These are phyloP conservation scores for Pythium scleroteichum DNA, from an alignment of 352 stramenopile genomes.

Conservation along the genomic window DNA sequence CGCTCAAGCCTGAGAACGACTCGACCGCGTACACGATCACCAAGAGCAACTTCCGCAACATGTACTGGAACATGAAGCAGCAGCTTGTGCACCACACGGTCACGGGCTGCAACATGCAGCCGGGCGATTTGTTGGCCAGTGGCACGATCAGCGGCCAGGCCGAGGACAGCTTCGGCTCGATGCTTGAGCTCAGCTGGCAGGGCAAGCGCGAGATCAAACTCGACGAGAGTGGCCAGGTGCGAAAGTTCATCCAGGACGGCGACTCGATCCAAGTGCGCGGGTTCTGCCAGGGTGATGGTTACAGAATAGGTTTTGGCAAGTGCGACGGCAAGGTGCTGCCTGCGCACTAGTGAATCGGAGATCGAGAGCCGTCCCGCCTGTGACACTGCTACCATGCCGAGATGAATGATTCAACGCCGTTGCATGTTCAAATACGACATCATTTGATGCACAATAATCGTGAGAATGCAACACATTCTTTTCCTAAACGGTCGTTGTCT, in stretches of 20 bases:
- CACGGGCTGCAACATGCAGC: slow-evolving; percentile 96
- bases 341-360: slow-evolving; percentile 49
- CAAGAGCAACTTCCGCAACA: slow-evolving; percentile 94
- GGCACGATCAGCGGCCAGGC: slow-evolving; percentile 94
- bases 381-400: neutral
- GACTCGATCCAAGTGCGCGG: slow-evolving; percentile 93
- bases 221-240: slow-evolving; percentile 61
- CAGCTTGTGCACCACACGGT: slow-evolving; percentile 97
- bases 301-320: slow-evolving; percentile 94
- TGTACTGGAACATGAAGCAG: slow-evolving; percentile 98
- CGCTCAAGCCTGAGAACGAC: slow-evolving; percentile 63
- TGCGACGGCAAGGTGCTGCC: slow-evolving; percentile 92
- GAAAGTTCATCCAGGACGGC: slow-evolving; percentile 96
- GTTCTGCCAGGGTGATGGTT: slow-evolving; percentile 90
- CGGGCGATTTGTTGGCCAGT: slow-evolving; percentile 93
- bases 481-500: slow-evolving; percentile 24
- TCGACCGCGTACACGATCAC: slow-evolving; percentile 72
- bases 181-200: slow-evolving; percentile 97
- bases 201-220: slow-evolving; percentile 82
- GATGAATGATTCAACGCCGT: neutral
- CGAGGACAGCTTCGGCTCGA: slow-evolving; percentile 90
- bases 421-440: no score
- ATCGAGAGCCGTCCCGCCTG: neutral
- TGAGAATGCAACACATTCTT: neutral
- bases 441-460: neutral